Conservation (phyloP, 257 asterid species). For the Leonotis leonurus region DNA sequence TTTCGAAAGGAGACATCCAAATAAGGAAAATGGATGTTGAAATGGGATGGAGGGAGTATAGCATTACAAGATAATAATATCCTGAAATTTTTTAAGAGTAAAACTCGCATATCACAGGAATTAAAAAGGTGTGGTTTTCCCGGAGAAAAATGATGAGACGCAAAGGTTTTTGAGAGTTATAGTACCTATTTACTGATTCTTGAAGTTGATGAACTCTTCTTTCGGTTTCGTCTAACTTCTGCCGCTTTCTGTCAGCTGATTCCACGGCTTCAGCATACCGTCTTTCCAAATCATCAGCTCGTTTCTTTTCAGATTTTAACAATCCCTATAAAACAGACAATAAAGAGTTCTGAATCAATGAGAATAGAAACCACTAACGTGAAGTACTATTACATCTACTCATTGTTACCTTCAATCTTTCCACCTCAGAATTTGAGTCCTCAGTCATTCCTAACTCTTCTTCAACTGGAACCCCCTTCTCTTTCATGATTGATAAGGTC, state of each 20-base stretch:
- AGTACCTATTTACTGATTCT: constrained; percentile 92
- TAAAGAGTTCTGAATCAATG: constrained; percentile 10
- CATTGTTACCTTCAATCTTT: constrained; percentile 54
- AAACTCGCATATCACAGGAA: not conserved
- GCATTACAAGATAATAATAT: not conserved
- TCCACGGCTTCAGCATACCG: constrained; percentile 51
- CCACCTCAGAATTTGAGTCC: constrained; percentile 46
- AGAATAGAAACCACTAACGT: constrained; percentile 1
- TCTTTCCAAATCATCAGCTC: constrained; percentile 67
- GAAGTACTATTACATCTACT: constrained; percentile 14
- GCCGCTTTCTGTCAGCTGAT: constrained; percentile 59
- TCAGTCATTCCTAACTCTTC: constrained; percentile 40
- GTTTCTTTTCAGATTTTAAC: constrained; percentile 55
- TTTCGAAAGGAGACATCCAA: too few relatives aligned
- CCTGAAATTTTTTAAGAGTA: not conserved
- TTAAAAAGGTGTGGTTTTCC: not conserved
- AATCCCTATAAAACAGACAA: constrained; percentile 31
- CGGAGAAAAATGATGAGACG: not conserved
- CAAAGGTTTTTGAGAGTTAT: constrained; percentile 24
- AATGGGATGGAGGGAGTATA: too few relatives aligned
- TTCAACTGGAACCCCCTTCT: constrained; percentile 41
- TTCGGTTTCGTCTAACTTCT: constrained; percentile 84
- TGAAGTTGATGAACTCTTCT: constrained; percentile 89
- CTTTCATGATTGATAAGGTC: constrained; percentile 48
- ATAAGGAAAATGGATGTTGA: too few relatives aligned